A percentile compares a stretch with the other conserved stretches of the same genome.
phyloP scores from a whole-genome alignment of 495 filamentous ascomycete genomes.

The Hyphodiscus hymeniophilus region DNA sequence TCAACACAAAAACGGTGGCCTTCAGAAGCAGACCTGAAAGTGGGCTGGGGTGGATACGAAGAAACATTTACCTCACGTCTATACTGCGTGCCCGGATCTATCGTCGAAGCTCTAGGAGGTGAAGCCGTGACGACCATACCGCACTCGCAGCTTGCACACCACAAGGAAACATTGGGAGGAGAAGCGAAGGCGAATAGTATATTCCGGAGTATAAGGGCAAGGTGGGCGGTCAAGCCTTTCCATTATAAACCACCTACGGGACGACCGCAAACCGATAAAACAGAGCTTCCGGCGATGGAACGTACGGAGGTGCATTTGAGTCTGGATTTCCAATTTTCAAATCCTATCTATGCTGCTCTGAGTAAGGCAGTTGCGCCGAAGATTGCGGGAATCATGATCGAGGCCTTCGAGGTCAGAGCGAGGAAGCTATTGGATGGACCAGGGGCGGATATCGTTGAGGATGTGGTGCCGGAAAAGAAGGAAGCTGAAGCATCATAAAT shows the following conservation, averaged over 20 bases:
- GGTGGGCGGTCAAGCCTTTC: constrained; percentile 56
- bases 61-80: constrained; percentile 73
- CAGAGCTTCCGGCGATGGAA: constrained; percentile 23
- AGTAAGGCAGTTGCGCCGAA: constrained; percentile 74
- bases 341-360: constrained; percentile 71
- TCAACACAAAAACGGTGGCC: constrained; percentile 43
- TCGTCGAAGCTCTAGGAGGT: constrained; percentile 78
- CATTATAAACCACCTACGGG: constrained; percentile 22
- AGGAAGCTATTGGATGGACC: constrained; percentile 42
- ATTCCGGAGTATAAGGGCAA: constrained; percentile 68
- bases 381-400: constrained; percentile 80
- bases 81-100: constrained; percentile 54
- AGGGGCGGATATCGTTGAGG: constrained; percentile 1
- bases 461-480: constrained; percentile 1
- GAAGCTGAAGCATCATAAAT: constrained; percentile 20
- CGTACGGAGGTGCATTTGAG: constrained; percentile 65
- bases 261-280: constrained; percentile 25
- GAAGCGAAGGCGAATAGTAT: constrained; percentile 36
- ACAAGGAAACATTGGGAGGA: constrained; percentile 13
- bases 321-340: constrained; percentile 75
- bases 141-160: constrained; percentile 26
- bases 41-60: constrained; percentile 75
- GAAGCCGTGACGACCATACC: constrained; percentile 36
- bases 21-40: constrained; percentile 64
- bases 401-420: constrained; percentile 83